Conservation (phyloP, 768 basidiomycete species). For the Auricularia cornea region DNA sequence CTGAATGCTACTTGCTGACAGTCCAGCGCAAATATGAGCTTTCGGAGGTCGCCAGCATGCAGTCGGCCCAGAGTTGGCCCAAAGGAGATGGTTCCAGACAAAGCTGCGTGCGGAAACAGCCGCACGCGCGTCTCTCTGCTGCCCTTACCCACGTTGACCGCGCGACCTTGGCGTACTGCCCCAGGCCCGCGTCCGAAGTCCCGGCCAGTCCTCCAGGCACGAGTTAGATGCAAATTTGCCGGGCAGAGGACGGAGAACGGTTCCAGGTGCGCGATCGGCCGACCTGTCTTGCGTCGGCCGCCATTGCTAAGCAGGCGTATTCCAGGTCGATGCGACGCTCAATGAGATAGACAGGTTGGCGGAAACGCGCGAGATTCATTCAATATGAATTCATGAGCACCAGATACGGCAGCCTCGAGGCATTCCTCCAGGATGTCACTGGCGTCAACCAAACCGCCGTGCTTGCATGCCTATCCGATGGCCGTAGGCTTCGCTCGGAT, state of each 20-base stretch:
- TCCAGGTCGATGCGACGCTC: conserved; percentile 50
- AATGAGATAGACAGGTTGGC: conserved; percentile 70
- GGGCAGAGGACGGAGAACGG: conserved; percentile 34
- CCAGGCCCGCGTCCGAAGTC: too few species aligned
- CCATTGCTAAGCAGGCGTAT: background rate
- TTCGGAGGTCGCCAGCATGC: too few species aligned
- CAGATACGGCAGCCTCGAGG: conserved; percentile 61
- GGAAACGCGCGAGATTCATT: background rate
- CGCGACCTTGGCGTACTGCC: too few species aligned
- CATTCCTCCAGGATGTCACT: conserved; percentile 62
- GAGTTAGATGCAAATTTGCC: conserved; percentile 26
- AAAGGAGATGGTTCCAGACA: too few species aligned
- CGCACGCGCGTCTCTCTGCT: too few species aligned
- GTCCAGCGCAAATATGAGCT: too few species aligned
- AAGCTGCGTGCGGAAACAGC: too few species aligned
- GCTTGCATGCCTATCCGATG: conserved; percentile 74
- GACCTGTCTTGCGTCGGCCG: background rate
- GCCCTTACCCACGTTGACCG: too few species aligned
- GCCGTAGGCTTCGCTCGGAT: conserved; percentile 57
- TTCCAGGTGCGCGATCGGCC: conserved; percentile 20
- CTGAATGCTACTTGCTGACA: too few species aligned
- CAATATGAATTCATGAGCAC: background rate
- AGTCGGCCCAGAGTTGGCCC: too few species aligned
- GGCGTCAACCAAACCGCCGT: conserved; percentile 62
- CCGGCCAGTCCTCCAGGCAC: too few species aligned